Conservation (phyloP, 2,329 filamentous ascomycete species). For the Paraphoma sp. region DNA sequence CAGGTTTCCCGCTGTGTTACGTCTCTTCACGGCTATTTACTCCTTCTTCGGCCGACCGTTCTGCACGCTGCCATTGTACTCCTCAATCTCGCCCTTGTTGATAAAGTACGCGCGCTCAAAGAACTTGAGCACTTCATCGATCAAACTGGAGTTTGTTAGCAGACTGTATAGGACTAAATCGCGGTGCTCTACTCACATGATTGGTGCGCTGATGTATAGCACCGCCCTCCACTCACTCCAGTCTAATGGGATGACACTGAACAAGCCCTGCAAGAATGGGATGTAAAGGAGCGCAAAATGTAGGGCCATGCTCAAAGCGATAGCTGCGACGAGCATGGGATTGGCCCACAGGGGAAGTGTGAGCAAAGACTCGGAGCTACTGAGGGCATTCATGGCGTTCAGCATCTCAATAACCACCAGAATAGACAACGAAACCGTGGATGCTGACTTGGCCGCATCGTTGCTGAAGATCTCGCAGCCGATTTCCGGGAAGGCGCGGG, state of each 20-base stretch:
- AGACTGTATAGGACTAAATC: neutral
- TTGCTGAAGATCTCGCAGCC: constrained; percentile 92
- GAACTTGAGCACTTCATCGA: constrained; percentile 85
- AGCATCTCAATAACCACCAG: constrained; percentile 99
- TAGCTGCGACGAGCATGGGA: constrained; percentile 97
- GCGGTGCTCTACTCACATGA: constrained; percentile 72
- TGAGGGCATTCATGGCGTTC: constrained; percentile 98
- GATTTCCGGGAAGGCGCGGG: constrained; percentile 82
- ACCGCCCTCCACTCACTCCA: constrained; percentile 93
- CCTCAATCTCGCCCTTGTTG: constrained; percentile 25
- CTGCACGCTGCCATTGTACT: constrained; percentile 16
- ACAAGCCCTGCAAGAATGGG: constrained; percentile 85
- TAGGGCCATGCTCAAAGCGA: constrained; percentile 87
- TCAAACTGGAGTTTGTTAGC: constrained; percentile 60
- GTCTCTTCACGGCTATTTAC: constrained; percentile 9
- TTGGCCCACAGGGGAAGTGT: constrained; percentile 98
- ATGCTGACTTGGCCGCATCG: constrained; percentile 84
- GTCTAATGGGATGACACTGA: constrained; percentile 88
- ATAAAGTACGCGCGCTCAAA: constrained; percentile 62
- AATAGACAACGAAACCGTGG: constrained; percentile 87
- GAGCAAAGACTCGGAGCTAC: constrained; percentile 90
- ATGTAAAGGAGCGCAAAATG: constrained; percentile 95
- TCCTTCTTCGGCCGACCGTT: constrained; percentile 42
- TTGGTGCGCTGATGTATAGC: constrained; percentile 83
- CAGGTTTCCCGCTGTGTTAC: neutral